Conservation (phyloP, 2,329 filamentous ascomycete species). For the Colletotrichum coccodes region DNA sequence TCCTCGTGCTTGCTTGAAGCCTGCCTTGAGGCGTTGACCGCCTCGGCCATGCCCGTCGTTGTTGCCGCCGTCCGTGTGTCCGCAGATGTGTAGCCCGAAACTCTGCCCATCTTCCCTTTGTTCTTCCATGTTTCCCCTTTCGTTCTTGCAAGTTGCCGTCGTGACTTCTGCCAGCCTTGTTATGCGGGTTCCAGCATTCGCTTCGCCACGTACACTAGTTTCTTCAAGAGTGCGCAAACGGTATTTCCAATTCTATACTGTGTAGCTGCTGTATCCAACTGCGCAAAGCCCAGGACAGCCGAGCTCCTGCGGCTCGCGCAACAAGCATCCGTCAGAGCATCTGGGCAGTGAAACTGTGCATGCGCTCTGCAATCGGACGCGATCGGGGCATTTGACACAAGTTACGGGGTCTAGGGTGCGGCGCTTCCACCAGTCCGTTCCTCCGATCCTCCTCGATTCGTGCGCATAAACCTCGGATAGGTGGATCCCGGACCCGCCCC, state of each 20-base stretch:
- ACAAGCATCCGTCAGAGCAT: background rate
- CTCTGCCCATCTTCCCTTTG: background rate
- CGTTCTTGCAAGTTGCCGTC: background rate
- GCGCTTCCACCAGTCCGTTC: background rate
- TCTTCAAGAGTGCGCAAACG: too few species aligned
- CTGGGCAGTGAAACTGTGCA: background rate
- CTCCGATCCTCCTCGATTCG: conserved; percentile 26
- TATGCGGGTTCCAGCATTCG: too few species aligned
- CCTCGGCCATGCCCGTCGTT: conserved; percentile 9
- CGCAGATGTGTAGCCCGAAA: background rate
- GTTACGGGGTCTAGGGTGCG: conserved; percentile 4
- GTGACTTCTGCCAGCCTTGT: background rate
- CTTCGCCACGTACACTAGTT: too few species aligned
- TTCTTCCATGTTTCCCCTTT: background rate
- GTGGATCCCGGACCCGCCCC: conserved; percentile 25
- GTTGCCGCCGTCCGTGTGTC: background rate
- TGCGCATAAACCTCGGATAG: conserved; percentile 30
- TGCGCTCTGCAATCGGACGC: conserved; percentile 1
- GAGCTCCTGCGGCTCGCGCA: background rate
- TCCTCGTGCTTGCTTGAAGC: background rate
- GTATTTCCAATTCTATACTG: too few species aligned
- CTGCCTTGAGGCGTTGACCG: conserved; percentile 1
- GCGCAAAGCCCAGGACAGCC: background rate
- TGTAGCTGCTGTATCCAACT: too few species aligned
- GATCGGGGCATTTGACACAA: conserved; percentile 1